phyloP scores from a whole-genome alignment of 2,329 filamentous ascomycete species.

The Claviceps spartinae region DNA sequence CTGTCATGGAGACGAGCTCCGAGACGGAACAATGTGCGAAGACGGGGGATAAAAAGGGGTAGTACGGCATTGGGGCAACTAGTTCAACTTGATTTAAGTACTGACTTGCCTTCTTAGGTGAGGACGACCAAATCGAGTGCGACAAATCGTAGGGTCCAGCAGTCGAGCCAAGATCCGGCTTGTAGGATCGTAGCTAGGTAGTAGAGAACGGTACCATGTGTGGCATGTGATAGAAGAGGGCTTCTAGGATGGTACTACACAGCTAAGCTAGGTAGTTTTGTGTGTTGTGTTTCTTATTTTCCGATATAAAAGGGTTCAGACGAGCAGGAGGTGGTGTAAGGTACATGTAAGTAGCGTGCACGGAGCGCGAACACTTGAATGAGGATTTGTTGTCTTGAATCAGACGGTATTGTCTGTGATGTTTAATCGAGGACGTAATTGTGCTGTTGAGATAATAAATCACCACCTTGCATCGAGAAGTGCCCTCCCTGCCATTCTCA shows the following conservation, averaged over 20 bases:
- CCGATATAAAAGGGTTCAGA: not conserved
- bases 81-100: not conserved
- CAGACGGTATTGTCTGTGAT: too few relatives aligned
- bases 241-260: slow-evolving; percentile 4
- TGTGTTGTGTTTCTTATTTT: not conserved
- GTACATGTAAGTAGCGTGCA: too few relatives aligned
- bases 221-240: slow-evolving; percentile 2
- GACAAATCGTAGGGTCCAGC: not conserved
- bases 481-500: too few relatives aligned
- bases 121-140: not conserved
- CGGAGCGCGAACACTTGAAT: too few relatives aligned
- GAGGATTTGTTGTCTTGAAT: too few relatives aligned
- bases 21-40: not conserved
- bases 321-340: too few relatives aligned
- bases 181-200: too few relatives aligned
- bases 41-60: not conserved
- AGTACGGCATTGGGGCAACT: too few relatives aligned
- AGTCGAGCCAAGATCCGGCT: not conserved
- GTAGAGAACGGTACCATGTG: not conserved
- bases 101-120: not conserved
- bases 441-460: too few relatives aligned
- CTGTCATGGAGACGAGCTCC: not conserved
- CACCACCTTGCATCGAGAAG: too few relatives aligned
- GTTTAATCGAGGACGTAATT: too few relatives aligned
- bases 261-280: slow-evolving; percentile 1